Percentiles rank a stretch among this genome's conserved stretches.
Evolutionary conservation across 106 monocot genomes (phyloP).

Genomic region (Cymbidium sinense): DNA sequence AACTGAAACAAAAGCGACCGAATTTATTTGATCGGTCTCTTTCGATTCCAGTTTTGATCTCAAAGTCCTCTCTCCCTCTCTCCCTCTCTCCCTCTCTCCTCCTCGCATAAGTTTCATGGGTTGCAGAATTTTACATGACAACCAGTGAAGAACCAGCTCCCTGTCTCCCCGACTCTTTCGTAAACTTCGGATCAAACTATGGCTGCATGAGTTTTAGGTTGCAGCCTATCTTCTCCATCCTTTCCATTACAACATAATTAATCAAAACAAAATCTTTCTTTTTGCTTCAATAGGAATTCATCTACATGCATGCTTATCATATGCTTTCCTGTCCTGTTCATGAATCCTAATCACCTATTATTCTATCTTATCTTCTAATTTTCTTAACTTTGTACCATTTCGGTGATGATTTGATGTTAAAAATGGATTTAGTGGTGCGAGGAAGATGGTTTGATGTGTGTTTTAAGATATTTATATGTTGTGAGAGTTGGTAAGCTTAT

Average conservation of each 20-base stretch:
- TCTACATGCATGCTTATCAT: no score
- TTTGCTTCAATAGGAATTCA: neutral
- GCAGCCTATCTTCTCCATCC: slow-evolving; percentile 2
- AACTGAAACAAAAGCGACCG: neutral
- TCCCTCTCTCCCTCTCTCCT: neutral
- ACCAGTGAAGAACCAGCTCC: neutral
- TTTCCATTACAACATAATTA: neutral
- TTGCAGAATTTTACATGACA: slow-evolving; percentile 11
- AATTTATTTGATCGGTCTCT: neutral
- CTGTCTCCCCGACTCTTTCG: neutral
- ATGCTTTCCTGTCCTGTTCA: no score
- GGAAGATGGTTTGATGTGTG: neutral
- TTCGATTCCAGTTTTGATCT: neutral
- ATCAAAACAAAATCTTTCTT: neutral
- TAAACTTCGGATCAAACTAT: slow-evolving; percentile 1
- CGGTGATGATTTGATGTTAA: neutral
- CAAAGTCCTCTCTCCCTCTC: neutral
- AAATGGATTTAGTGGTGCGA: neutral
- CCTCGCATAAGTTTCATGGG: neutral
- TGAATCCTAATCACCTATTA: no score
- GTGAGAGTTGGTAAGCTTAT: neutral
- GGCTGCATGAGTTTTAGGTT: slow-evolving; percentile 33
- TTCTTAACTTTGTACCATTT: neutral
- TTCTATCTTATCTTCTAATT: neutral
- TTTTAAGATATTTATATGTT: neutral